These are phyloP conservation scores for Exophiala calicioides DNA, from an alignment of 2,329 filamentous ascomycete species.

Conservation along the genomic window DNA sequence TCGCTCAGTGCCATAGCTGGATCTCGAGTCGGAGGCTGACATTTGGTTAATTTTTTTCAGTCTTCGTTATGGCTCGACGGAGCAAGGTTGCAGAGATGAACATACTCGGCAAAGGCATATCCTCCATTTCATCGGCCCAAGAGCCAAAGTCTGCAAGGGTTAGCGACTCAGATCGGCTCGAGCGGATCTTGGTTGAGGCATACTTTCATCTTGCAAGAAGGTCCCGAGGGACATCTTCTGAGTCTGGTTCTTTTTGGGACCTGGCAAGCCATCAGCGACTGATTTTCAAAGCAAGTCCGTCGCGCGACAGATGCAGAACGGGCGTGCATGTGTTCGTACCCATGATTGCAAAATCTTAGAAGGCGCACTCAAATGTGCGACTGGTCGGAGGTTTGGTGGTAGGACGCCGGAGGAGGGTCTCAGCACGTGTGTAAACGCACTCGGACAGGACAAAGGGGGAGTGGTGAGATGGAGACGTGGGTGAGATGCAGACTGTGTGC, in stretches of 20 bases:
- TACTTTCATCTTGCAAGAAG: constrained; percentile 91
- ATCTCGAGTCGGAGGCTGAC: constrained; percentile 43
- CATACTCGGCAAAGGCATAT: constrained; percentile 71
- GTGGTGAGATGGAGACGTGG: neutral
- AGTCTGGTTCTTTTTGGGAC: constrained; percentile 90
- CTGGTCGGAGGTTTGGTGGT: constrained; percentile 3
- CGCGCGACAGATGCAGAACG: constrained; percentile 3
- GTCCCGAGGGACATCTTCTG: constrained; percentile 97
- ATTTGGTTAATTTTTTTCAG: neutral
- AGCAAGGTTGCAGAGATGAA: constrained; percentile 36
- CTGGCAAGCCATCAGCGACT: constrained; percentile 48
- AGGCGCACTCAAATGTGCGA: constrained; percentile 19
- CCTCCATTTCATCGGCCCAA: constrained; percentile 99
- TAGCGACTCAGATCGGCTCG: constrained; percentile 27
- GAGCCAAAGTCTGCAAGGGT: constrained; percentile 69
- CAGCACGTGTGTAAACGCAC: constrained; percentile 8
- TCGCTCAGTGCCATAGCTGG: constrained; percentile 52
- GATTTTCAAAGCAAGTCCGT: neutral
- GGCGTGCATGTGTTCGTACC: constrained; percentile 19
- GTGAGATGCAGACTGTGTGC: neutral
- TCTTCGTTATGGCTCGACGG: neutral
- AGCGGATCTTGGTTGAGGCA: constrained; percentile 43
- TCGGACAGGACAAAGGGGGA: constrained; percentile 2
- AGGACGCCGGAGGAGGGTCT: constrained; percentile 1
- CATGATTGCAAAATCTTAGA: constrained; percentile 29